phyloP scores from a whole-genome alignment of 148 eudicot genomes.

The Bassia scoparia region DNA sequence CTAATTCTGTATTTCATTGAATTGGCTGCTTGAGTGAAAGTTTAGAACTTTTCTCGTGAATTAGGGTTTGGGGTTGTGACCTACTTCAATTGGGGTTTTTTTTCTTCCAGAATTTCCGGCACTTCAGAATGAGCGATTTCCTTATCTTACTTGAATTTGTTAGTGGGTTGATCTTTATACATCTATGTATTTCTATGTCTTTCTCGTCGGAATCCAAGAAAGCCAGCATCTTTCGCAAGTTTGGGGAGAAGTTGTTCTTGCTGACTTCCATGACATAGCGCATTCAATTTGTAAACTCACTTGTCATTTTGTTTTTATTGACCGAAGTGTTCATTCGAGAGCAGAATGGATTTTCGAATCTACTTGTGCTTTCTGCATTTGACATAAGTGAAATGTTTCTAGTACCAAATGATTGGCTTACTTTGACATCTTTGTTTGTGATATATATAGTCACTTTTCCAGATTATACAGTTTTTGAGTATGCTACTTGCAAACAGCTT shows the following conservation, averaged over 20 bases:
- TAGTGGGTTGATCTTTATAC: neutral
- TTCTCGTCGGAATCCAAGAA: conserved; percentile 1
- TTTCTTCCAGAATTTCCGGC: neutral
- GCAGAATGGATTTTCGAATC: neutral
- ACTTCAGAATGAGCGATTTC: neutral
- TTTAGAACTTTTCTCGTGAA: conserved; percentile 8
- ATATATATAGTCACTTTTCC: no score
- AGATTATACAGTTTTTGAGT: no score
- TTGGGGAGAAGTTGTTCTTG: neutral
- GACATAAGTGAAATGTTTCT: no score
- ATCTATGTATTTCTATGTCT: neutral
- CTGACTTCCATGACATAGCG: neutral
- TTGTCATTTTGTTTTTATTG: neutral
- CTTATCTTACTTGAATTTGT: neutral
- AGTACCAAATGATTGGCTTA: no score
- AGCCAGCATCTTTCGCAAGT: conserved; percentile 1
- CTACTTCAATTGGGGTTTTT: neutral
- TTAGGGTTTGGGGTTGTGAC: conserved; percentile 27
- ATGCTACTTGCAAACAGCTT: no score
- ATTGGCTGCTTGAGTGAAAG: neutral
- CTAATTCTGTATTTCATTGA: no score
- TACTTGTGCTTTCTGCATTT: neutral
- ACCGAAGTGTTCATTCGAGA: neutral
- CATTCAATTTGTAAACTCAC: neutral
- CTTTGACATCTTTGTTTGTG: no score